phyloP scores from a whole-genome alignment of 2,329 filamentous ascomycete genomes.

The Niveomyces coronatus region DNA sequence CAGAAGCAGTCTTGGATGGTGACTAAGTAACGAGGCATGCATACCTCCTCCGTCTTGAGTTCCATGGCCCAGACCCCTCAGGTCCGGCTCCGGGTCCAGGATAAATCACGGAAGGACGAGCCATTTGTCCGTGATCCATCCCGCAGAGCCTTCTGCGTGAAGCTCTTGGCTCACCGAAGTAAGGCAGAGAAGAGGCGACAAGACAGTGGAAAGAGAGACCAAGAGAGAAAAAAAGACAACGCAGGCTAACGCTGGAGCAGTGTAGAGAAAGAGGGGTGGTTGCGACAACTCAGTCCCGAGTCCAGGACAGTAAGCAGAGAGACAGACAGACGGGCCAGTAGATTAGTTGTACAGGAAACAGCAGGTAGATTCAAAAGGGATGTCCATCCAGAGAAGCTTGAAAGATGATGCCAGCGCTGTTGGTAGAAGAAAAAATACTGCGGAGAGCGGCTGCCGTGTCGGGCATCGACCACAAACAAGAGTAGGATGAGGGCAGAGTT shows the following conservation, averaged over 20 bases:
- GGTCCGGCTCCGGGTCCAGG: slow-evolving; percentile 6
- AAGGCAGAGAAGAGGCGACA: not conserved
- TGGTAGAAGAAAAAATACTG: no score
- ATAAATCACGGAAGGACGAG: slow-evolving; percentile 9
- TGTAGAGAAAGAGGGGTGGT: no score
- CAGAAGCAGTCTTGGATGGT: not conserved
- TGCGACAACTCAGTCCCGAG: no score
- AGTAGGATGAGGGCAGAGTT: not conserved
- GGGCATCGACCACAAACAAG: slow-evolving; percentile 3
- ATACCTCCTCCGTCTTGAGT: slow-evolving; percentile 11
- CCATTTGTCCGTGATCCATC: slow-evolving; percentile 10
- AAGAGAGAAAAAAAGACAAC: slow-evolving; percentile 2
- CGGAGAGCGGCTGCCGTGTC: slow-evolving; percentile 8
- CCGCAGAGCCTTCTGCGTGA: not conserved
- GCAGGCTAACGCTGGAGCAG: no score
- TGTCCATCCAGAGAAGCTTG: not conserved
- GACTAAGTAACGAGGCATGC: slow-evolving; percentile 2
- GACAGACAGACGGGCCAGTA: no score
- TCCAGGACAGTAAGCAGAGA: not conserved
- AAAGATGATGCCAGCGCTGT: slow-evolving; percentile 3
- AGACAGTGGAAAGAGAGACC: slow-evolving; percentile 1
- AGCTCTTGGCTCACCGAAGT: no score
- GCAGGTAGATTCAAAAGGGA: slow-evolving; percentile 2
- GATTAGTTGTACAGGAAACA: no score
- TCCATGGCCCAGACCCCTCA: slow-evolving; percentile 9